phyloP scores from a whole-genome alignment of 768 basidiomycete species.

The Neoboletus magnificus region DNA sequence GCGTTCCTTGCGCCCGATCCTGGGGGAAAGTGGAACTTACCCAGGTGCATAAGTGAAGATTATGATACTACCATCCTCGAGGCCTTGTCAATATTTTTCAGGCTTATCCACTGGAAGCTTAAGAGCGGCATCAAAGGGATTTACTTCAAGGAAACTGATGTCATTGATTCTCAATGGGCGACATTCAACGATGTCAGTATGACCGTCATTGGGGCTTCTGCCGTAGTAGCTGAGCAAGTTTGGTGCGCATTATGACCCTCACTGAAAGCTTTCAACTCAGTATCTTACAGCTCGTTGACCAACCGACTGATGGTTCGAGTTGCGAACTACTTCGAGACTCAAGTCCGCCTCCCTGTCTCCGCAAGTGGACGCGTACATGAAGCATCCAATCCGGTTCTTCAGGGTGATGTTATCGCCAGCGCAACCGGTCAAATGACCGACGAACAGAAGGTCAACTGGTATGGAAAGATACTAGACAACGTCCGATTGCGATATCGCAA shows the following conservation, averaged over 20 bases:
- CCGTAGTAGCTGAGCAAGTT: slow-evolving; percentile 91
- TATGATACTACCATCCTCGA: slow-evolving; percentile 90
- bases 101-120: slow-evolving; percentile 91
- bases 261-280: neutral
- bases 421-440: slow-evolving; percentile 59
- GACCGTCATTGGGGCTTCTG: slow-evolving; percentile 81
- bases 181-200: slow-evolving; percentile 92
- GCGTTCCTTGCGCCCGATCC: slow-evolving; percentile 87
- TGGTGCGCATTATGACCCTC: slow-evolving; percentile 54
- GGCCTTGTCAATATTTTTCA: slow-evolving; percentile 87
- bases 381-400: slow-evolving; percentile 33
- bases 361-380: slow-evolving; percentile 30
- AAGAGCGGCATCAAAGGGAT: slow-evolving; percentile 90
- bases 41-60: slow-evolving; percentile 82
- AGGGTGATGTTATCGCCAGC: slow-evolving; percentile 37
- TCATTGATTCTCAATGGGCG: slow-evolving; percentile 95
- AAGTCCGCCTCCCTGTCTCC: slow-evolving; percentile 73
- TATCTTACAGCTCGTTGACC: slow-evolving; percentile 67
- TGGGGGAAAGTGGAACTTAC: slow-evolving; percentile 83
- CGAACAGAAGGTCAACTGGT: slow-evolving; percentile 85
- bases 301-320: slow-evolving; percentile 92
- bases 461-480: slow-evolving; percentile 88
- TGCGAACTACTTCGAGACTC: slow-evolving; percentile 91
- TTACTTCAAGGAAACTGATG: slow-evolving; percentile 96
- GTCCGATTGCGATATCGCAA: slow-evolving; percentile 91